Percentiles rank a stretch among this genome's conserved stretches.
phyloP scores from a whole-genome alignment of 2,329 filamentous ascomycete genomes.

The Thermochaetoides dissita region DNA sequence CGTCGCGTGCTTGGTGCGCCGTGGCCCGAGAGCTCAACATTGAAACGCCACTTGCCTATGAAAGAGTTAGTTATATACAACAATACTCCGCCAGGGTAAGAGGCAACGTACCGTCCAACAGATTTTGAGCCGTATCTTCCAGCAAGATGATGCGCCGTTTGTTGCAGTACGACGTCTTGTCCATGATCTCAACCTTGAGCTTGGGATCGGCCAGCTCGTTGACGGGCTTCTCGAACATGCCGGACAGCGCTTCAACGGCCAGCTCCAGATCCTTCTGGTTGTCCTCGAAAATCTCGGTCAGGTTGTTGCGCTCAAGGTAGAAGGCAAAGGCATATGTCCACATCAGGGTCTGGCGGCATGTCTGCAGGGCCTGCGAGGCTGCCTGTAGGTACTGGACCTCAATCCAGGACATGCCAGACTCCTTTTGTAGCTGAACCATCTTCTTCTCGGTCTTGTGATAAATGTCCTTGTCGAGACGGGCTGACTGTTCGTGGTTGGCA shows the following conservation, averaged over 20 bases:
- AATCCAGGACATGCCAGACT: slow-evolving; percentile 96
- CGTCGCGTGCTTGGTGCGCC: too few relatives aligned
- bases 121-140: slow-evolving; percentile 82
- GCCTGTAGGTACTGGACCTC: slow-evolving; percentile 94
- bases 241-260: slow-evolving; percentile 90
- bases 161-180: slow-evolving; percentile 95
- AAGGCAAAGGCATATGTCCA: slow-evolving; percentile 99
- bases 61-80: slow-evolving; percentile 14
- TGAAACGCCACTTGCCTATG: slow-evolving; percentile 34
- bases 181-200: slow-evolving; percentile 94
- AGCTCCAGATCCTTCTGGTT: slow-evolving; percentile 97
- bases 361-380: slow-evolving; percentile 84
- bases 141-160: slow-evolving; percentile 80
- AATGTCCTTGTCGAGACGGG: slow-evolving; percentile 90
- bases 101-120: slow-evolving; percentile 59
- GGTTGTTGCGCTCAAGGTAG: slow-evolving; percentile 89
- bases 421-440: slow-evolving; percentile 89
- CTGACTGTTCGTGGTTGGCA: slow-evolving; percentile 96
- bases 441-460: slow-evolving; percentile 96
- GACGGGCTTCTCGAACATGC: slow-evolving; percentile 99
- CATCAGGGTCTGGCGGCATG: slow-evolving; percentile 94
- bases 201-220: slow-evolving; percentile 71
- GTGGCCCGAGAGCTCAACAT: slow-evolving; percentile 19
- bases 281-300: slow-evolving; percentile 95
- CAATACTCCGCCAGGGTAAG: not conserved